Conservation (phyloP, 495 filamentous ascomycete species). For the Massariosphaeria phaeospora region DNA sequence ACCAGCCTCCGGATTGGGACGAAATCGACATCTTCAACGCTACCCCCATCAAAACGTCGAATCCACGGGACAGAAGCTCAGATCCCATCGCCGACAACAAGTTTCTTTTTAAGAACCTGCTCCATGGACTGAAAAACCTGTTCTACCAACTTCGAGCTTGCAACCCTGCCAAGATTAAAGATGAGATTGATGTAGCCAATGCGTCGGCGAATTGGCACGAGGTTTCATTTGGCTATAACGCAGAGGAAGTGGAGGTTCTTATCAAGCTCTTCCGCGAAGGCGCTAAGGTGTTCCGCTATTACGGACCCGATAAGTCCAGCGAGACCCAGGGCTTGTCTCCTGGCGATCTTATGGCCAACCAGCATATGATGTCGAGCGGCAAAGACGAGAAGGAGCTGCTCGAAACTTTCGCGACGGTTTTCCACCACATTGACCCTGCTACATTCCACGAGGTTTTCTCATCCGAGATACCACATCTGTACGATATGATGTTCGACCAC, state of each 20-base stretch:
- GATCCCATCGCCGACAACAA: constrained; percentile 98
- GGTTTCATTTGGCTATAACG: constrained; percentile 92
- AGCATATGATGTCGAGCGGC: constrained; percentile 83
- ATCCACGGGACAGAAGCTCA: constrained; percentile 80
- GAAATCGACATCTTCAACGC: constrained; percentile 96
- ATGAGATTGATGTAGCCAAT: constrained; percentile 62
- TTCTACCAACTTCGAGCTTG: constrained; percentile 91
- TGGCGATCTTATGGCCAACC: constrained; percentile 84
- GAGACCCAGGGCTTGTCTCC: constrained; percentile 72
- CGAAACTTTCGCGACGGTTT: constrained; percentile 96
- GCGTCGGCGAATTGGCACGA: constrained; percentile 91
- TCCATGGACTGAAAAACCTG: constrained; percentile 94
- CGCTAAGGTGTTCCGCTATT: constrained; percentile 92
- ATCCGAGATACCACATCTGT: constrained; percentile 90
- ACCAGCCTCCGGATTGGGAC: constrained; percentile 84
- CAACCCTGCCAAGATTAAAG: constrained; percentile 55
- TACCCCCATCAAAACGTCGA: constrained; percentile 92
- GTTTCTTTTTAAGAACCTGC: constrained; percentile 96
- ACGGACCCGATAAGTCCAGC: constrained; percentile 76
- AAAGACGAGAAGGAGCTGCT: constrained; percentile 97
- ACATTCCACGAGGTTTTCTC: constrained; percentile 99
- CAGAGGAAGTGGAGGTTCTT: constrained; percentile 93
- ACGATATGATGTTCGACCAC: constrained; percentile 97
- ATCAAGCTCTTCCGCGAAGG: constrained; percentile 97
- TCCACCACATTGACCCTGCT: constrained; percentile 96